Evolutionary conservation across 164 flowering plant genomes (phyloP).

Genomic region (Berberis thunbergii): DNA sequence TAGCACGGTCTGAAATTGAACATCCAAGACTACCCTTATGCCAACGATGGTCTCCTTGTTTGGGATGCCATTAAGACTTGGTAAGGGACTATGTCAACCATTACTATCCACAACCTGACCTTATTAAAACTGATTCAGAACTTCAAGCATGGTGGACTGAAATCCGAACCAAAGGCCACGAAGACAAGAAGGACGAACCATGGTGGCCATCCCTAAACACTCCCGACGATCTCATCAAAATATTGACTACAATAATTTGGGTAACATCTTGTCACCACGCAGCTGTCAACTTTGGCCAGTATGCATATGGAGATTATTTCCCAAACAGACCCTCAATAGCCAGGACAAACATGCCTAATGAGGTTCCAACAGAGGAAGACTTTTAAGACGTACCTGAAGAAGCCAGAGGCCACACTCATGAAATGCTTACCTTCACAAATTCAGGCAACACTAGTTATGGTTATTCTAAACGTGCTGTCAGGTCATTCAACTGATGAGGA

Average conservation of each 20-base stretch:
- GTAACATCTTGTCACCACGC: slow-evolving; percentile 70
- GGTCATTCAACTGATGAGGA: slow-evolving; percentile 36
- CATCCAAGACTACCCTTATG: slow-evolving; percentile 72
- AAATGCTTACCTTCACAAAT: slow-evolving; percentile 22
- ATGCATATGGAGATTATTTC: slow-evolving; percentile 53
- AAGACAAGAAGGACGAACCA: slow-evolving; percentile 63
- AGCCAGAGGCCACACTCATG: slow-evolving; percentile 22
- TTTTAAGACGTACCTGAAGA: slow-evolving; percentile 12
- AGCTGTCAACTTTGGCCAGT: slow-evolving; percentile 77
- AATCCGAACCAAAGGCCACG: slow-evolving; percentile 55
- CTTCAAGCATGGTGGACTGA: slow-evolving; percentile 84
- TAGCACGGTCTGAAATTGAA: slow-evolving; percentile 58
- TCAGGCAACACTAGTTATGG: slow-evolving; percentile 34
- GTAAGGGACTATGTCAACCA: slow-evolving; percentile 51
- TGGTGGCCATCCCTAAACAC: slow-evolving; percentile 77
- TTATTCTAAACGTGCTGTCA: slow-evolving; percentile 26
- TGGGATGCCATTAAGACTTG: slow-evolving; percentile 60
- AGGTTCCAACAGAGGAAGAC: slow-evolving; percentile 27
- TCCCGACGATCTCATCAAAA: slow-evolving; percentile 31
- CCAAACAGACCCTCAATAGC: slow-evolving; percentile 69
- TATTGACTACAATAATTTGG: slow-evolving; percentile 61
- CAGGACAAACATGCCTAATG: slow-evolving; percentile 46
- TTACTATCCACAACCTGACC: slow-evolving; percentile 32
- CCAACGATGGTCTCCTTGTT: slow-evolving; percentile 58
- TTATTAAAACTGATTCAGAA: slow-evolving; percentile 42